Conservation (phyloP, 805 yeast species). For the Candida dendrica region DNA sequence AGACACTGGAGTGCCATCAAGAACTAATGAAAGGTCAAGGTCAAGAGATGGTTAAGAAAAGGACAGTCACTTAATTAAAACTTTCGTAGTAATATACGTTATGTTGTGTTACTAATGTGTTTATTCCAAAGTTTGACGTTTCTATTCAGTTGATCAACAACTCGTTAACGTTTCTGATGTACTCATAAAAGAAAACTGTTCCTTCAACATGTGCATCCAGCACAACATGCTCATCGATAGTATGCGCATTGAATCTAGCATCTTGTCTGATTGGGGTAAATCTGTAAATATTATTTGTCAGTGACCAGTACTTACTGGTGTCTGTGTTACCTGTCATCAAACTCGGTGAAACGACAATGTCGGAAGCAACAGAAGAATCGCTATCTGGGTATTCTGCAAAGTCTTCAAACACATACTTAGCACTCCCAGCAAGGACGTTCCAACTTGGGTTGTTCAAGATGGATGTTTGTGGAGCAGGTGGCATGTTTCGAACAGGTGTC, state of each 20-base stretch:
- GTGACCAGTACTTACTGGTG: constrained; percentile 1
- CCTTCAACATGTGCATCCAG: constrained; percentile 2
- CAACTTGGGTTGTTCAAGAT: constrained; percentile 1
- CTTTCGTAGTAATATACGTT: too few species aligned
- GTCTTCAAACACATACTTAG: constrained; percentile 46
- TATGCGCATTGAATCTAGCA: constrained; percentile 1
- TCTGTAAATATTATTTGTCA: background rate
- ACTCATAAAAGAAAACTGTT: background rate
- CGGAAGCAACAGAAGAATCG: background rate
- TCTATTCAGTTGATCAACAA: background rate
- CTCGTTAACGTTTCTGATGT: constrained; percentile 1
- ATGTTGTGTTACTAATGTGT: too few species aligned
- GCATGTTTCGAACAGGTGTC: background rate
- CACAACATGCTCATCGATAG: constrained; percentile 1
- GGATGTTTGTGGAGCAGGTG: constrained; percentile 1
- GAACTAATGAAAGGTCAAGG: too few species aligned
- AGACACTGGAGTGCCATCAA: too few species aligned
- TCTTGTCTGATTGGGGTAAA: constrained; percentile 1
- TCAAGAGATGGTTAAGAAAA: too few species aligned
- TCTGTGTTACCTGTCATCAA: constrained; percentile 1
- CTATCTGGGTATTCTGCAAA: constrained; percentile 15
- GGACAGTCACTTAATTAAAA: too few species aligned
- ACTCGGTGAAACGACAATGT: constrained; percentile 1
- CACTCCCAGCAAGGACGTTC: constrained; percentile 27
- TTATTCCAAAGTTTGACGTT: too few species aligned